These are phyloP conservation scores for Poronia punctata DNA, from an alignment of 495 filamentous ascomycete species.

Conservation along the genomic window DNA sequence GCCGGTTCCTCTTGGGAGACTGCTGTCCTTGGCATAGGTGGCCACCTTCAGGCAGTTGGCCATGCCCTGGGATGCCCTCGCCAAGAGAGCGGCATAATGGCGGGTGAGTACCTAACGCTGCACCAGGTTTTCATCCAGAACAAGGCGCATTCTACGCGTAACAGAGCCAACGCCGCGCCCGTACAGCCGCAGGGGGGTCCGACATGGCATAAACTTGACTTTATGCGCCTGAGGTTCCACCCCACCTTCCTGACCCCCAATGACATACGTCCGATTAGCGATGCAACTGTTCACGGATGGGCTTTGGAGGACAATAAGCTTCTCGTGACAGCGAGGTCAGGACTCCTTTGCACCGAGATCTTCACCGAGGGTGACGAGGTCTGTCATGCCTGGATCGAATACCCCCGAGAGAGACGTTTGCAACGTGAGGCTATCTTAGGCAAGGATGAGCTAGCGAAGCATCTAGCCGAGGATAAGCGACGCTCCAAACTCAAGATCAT, in stretches of 20 bases:
- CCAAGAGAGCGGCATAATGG: conserved; percentile 81
- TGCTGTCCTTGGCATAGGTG: conserved; percentile 84
- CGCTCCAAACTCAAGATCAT: conserved; percentile 63
- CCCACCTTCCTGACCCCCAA: conserved; percentile 82
- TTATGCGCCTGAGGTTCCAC: conserved; percentile 79
- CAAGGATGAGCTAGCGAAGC: conserved; percentile 65
- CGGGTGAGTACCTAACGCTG: conserved; percentile 72
- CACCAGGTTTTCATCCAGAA: conserved; percentile 74
- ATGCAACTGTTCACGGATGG: conserved; percentile 83
- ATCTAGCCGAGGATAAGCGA: conserved; percentile 61
- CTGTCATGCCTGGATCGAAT: conserved; percentile 76
- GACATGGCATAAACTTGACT: conserved; percentile 81
- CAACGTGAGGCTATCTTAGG: conserved; percentile 66
- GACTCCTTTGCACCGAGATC: conserved; percentile 76
- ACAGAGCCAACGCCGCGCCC: conserved; percentile 69
- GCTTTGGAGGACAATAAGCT: conserved; percentile 75
- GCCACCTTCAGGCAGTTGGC: conserved; percentile 82
- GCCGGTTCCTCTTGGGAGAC: conserved; percentile 86
- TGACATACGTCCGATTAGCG: conserved; percentile 56
- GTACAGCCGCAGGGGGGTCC: conserved; percentile 73
- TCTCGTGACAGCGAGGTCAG: conserved; percentile 71
- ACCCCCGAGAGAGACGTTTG: conserved; percentile 52
- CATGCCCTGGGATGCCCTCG: conserved; percentile 85
- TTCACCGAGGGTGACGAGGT: conserved; percentile 66
- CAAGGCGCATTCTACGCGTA: conserved; percentile 78